Base-by-base conservation (phyloP, 192 early-diverging fungal genomes). In the Linnemannia zychae region DNA sequence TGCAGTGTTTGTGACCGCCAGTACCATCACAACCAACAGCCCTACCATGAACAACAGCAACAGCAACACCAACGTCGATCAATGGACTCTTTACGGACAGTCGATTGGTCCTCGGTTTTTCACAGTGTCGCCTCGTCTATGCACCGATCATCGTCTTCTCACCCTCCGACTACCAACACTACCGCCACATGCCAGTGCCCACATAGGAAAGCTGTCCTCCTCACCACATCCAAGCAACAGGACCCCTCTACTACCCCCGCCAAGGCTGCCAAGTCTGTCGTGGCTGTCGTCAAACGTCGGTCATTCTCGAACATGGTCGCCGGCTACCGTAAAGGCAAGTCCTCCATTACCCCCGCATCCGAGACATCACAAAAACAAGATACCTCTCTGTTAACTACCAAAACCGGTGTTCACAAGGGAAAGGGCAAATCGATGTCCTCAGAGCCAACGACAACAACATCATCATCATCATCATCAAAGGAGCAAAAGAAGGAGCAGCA, bases 21-120 rank as follows among this genome's bases (percentile, higher is more conserved):
- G 15, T 28, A 18, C 20, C n/a, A 72, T 5, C 70, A 49, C 40
- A n/a, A 46, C 9, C 24, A 71, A 1, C 6, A 71, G 28, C 57
- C 24, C 9, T 33, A 63, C 24, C 22, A 63, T 11, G 24, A 15
- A 31, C 57, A 60, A 28, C 24, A 60, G 2, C 69, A 48, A 2
- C 46, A 44, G 47, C 67, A 36, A 16, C 37, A 33, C 7, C 34
- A 36, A 2, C 37, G 67, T 20, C 38, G 37, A 33, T 69, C 46
- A 5, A 72, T 75, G 60, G 74, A 65, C 4, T 36, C 34, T 15
- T 63, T n/a, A 40, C 22, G 46, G 20, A 20, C 74, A 22, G 53
- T 46, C 6, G 75, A 76, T 50, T 76, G 75, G 75, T 63, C 40
- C n/a, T 68, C 75, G 37, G 33, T 68, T 3, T 28, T 76, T n/a